A percentile compares a stretch with the other conserved stretches of the same genome.
Evolutionary conservation across 2,329 filamentous ascomycete species (phyloP).

Genomic region (Ophiostoma novo-ulmi): DNA sequence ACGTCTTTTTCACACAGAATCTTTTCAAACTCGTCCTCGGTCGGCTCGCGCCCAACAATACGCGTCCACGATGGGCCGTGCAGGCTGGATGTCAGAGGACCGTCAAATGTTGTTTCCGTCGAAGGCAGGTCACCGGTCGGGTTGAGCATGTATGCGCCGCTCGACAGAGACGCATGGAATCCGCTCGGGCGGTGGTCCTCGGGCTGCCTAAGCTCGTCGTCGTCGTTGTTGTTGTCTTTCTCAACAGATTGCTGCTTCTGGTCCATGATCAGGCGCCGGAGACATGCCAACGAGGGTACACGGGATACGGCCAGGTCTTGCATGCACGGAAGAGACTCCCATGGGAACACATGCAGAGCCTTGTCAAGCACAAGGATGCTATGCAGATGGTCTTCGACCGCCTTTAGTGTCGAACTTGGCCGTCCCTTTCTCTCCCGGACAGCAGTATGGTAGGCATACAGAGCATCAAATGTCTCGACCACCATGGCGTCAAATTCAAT

Average conservation of each 20-base stretch:
- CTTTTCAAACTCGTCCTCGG: slow-evolving; percentile 69
- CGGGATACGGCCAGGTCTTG: slow-evolving; percentile 74
- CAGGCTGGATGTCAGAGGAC: slow-evolving; percentile 56
- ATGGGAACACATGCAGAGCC: slow-evolving; percentile 82
- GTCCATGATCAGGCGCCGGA: slow-evolving; percentile 69
- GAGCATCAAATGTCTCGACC: slow-evolving; percentile 77
- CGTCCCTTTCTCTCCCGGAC: neutral
- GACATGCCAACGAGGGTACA: slow-evolving; percentile 77
- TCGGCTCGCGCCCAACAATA: slow-evolving; percentile 64
- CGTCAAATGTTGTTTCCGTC: slow-evolving; percentile 71
- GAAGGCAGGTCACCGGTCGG: slow-evolving; percentile 76
- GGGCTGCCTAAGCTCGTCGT: slow-evolving; percentile 19
- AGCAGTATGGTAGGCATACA: slow-evolving; percentile 66
- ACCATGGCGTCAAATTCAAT: slow-evolving; percentile 93
- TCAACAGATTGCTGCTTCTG: slow-evolving; percentile 29
- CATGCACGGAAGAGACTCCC: slow-evolving; percentile 91
- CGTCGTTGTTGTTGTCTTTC: neutral
- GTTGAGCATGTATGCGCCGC: slow-evolving; percentile 79
- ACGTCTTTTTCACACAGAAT: slow-evolving; percentile 63
- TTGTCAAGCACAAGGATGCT: slow-evolving; percentile 91
- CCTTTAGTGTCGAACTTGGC: slow-evolving; percentile 28
- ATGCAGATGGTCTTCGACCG: slow-evolving; percentile 47
- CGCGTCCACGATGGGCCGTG: slow-evolving; percentile 62
- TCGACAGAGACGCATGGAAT: slow-evolving; percentile 48
- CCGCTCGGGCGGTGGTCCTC: slow-evolving; percentile 35